Evolutionary conservation across 2,329 filamentous ascomycete genomes (phyloP), one percentile per base, ranked within the genome.

Genomic region (Pseudocercospora eumusae): DNA sequence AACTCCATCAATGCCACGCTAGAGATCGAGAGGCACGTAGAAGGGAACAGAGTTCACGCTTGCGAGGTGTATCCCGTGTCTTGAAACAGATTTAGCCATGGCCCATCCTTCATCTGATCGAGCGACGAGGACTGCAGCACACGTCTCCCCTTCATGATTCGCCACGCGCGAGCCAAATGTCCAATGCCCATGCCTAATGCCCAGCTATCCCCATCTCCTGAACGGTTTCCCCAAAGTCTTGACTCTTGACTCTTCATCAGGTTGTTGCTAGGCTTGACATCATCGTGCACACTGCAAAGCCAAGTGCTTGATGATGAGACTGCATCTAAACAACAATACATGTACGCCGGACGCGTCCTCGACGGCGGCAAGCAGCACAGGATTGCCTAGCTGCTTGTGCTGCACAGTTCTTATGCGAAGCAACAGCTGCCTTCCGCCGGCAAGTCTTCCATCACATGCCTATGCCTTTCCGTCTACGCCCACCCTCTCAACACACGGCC

Each of bases 291-390:
- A n/a, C n/a, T n/a, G n/a, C n/a, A n/a, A 44, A 44, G 40, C 40
- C 40, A 44, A 44, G 40, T n/a, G 40, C 40, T 44, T 44, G 40
- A 21, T n/a, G n/a, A n/a, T n/a, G n/a, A n/a, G 40, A 44, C 40
- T 44, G 40, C 40, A 44, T 44, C 28, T 31, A 31, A 31, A 44
- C 18, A 45, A 45, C 23, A 20, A n/a, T n/a, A n/a, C n/a, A n/a
- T n/a, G n/a, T n/a, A n/a, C n/a, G n/a, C n/a, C n/a, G n/a, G n/a
- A 23, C 44, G 44, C 44, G 18, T 47, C 44, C 44, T 47, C 44
- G 44, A 47, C 44, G 44, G 44, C 44, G 44, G 44, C 44, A 47
- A 47, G 44, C 44, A 23, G 44, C 44, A 47, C 44, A 23, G 44
- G 44, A 47, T 47, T 47, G 18, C 18, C n/a, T n/a, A n/a, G n/a